Conservation (phyloP, 257 asterid genomes). For the Scutellaria baicalensis region DNA sequence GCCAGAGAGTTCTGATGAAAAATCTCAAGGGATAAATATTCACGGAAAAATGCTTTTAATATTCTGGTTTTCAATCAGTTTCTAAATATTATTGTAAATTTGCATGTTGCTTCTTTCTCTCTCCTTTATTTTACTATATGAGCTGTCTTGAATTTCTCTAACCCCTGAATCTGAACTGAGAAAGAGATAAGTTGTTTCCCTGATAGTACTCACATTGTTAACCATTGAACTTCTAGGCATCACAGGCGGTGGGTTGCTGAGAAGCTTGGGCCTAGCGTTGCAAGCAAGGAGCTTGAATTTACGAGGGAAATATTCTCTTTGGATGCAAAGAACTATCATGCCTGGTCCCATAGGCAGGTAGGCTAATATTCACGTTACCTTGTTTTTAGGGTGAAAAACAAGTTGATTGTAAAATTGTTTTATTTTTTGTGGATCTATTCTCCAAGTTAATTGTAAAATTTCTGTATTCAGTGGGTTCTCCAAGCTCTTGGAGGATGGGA, state of each 20-base stretch:
- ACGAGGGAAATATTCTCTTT: slow-evolving; percentile 51
- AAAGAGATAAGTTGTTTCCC: background rate
- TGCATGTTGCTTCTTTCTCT: background rate
- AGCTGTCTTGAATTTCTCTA: background rate
- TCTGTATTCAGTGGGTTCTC: slow-evolving; percentile 83
- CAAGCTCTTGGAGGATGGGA: slow-evolving; percentile 96
- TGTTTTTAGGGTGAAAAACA: slow-evolving; percentile 8
- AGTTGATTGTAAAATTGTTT: no score
- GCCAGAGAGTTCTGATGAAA: background rate
- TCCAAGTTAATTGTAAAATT: background rate
- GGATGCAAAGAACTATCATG: slow-evolving; percentile 95
- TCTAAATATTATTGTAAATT: background rate
- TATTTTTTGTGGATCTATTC: slow-evolving; percentile 1
- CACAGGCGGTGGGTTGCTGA: slow-evolving; percentile 96
- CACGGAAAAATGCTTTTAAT: background rate
- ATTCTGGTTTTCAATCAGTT: background rate
- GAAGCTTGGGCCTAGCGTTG: slow-evolving; percentile 57
- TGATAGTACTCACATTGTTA: background rate
- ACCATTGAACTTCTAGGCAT: slow-evolving; percentile 53
- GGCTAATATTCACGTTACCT: slow-evolving; percentile 2
- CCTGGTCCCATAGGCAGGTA: slow-evolving; percentile 99
- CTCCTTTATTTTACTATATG: background rate
- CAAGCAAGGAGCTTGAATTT: slow-evolving; percentile 62
- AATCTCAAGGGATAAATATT: background rate
- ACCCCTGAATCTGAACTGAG: background rate